These are phyloP conservation scores for Dioszegia crocea DNA, from an alignment of 768 basidiomycete species.

Conservation along the genomic window DNA sequence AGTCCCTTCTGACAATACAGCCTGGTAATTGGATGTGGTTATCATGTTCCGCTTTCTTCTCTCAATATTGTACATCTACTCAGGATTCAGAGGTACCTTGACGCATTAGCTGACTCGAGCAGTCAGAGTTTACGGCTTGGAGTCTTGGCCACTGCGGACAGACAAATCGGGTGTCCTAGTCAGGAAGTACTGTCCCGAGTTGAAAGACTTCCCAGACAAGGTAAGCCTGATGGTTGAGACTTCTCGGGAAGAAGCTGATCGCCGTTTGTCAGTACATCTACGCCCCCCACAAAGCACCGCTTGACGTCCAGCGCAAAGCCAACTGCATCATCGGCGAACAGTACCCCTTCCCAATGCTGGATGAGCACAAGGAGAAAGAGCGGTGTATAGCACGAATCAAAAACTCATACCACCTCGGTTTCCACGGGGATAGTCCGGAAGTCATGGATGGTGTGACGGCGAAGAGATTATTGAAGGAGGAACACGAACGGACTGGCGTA, in stretches of 20 bases:
- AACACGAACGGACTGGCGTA: conserved; percentile 33
- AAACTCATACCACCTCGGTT: conserved; percentile 44
- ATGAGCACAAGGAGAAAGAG: conserved; percentile 47
- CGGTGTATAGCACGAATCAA: conserved; percentile 45
- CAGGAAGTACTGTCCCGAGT: conserved; percentile 50
- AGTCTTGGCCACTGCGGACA: conserved; percentile 47
- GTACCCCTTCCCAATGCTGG: conserved; percentile 50
- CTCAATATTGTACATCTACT: conserved; percentile 40
- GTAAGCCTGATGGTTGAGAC: conserved; percentile 15
- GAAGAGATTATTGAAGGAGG: conserved; percentile 20
- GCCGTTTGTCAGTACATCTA: conserved; percentile 50
- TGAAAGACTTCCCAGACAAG: conserved; percentile 52
- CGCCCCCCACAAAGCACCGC: conserved; percentile 48
- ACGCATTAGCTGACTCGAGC: background rate
- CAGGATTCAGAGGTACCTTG: background rate
- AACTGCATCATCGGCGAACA: conserved; percentile 50
- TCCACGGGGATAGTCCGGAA: conserved; percentile 43
- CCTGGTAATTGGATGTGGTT: conserved; percentile 53
- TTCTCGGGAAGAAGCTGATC: background rate
- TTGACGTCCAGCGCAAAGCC: conserved; percentile 43
- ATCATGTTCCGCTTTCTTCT: conserved; percentile 50
- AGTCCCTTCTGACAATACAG: conserved; percentile 5
- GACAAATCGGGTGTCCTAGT: conserved; percentile 49
- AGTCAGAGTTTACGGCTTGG: conserved; percentile 48
- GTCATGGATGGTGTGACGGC: conserved; percentile 47